Conservation (phyloP, 2,329 filamentous ascomycete species). For the Alternaria triticimaculans region DNA sequence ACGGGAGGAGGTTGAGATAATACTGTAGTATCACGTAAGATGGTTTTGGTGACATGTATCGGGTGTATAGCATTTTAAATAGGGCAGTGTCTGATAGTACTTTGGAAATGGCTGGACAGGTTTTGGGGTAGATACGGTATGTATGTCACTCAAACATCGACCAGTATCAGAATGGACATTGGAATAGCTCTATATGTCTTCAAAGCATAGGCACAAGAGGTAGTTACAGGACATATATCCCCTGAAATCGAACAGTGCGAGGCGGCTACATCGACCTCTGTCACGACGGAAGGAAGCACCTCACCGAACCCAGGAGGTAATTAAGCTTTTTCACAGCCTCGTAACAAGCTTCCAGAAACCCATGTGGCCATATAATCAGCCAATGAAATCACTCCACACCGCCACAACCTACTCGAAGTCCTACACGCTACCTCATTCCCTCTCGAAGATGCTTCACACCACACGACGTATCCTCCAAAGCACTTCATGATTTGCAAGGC, state of each 20-base stretch:
- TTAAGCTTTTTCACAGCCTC: background rate
- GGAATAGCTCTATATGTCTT: rapidly evolving
- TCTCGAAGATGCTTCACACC: background rate
- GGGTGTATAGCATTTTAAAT: background rate
- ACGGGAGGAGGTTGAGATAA: background rate
- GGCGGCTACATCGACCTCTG: background rate
- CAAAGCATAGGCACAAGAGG: background rate
- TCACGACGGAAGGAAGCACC: rapidly evolving
- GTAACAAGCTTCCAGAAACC: rapidly evolving
- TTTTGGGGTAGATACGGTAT: background rate
- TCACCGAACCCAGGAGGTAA: background rate
- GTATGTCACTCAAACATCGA: background rate
- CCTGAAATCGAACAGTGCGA: background rate
- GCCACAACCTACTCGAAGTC: background rate
- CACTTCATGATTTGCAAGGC: too few relatives aligned
- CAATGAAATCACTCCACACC: background rate
- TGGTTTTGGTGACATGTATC: background rate
- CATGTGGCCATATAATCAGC: rapidly evolving
- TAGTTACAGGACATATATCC: rapidly evolving
- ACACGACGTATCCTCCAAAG: background rate
- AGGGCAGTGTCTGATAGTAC: background rate
- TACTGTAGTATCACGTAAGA: rapidly evolving
- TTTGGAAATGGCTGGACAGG: background rate
- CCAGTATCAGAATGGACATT: rapidly evolving
- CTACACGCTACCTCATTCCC: background rate